A percentile compares a stretch with the other conserved stretches of the same genome.
phyloP scores from a whole-genome alignment of 2,329 filamentous ascomycete genomes.

The Colletotrichum melonis region DNA sequence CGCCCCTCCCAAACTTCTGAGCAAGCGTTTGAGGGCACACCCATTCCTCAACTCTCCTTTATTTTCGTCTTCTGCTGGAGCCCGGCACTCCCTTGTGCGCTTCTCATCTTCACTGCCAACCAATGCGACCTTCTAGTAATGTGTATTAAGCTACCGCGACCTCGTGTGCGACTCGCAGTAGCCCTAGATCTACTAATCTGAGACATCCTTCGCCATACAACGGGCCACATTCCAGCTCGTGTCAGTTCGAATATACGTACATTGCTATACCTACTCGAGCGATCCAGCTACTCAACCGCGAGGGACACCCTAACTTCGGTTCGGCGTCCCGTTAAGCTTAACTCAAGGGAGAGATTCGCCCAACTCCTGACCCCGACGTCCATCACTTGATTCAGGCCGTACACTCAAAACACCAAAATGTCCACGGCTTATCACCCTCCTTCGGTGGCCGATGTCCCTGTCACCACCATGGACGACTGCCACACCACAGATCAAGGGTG shows the following conservation, averaged over 20 bases:
- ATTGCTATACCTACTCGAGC: neutral
- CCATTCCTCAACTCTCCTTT: neutral
- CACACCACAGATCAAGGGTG: conserved; percentile 7
- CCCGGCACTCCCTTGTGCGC: neutral
- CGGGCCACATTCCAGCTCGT: conserved; percentile 1
- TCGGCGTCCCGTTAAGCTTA: neutral
- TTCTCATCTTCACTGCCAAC: neutral
- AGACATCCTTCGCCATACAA: conserved; percentile 21
- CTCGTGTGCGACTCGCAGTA: conserved; percentile 14
- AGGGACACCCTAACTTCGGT: neutral
- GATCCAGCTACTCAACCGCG: neutral
- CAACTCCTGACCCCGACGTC: neutral
- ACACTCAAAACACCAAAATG: neutral
- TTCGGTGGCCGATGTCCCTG: conserved; percentile 9
- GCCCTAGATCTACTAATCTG: conserved; percentile 4
- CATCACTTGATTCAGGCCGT: neutral
- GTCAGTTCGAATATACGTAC: neutral
- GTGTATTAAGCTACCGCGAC: neutral
- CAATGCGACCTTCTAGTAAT: neutral
- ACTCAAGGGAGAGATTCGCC: neutral
- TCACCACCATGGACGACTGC: neutral
- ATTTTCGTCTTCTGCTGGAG: neutral
- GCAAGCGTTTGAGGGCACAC: neutral
- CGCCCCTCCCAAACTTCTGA: conserved; percentile 1
- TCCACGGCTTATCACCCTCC: conserved; percentile 22